Base-by-base conservation (phyloP, 2,329 filamentous ascomycete genomes). In the Orbilia ellipsospora region DNA sequence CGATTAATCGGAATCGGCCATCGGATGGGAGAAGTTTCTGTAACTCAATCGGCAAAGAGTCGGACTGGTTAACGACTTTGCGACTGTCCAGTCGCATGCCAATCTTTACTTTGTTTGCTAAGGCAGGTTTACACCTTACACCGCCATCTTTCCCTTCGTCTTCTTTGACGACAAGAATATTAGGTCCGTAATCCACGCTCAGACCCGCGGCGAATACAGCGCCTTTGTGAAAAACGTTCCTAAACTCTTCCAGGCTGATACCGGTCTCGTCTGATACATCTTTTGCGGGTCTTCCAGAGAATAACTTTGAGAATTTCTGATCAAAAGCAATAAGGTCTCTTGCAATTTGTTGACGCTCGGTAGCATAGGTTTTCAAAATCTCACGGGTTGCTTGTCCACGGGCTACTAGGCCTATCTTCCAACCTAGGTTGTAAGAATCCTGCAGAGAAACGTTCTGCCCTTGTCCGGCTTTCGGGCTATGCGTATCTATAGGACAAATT, bases 371-470 rank as follows among this genome's bases (percentile, higher is more conserved):
- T 77, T 89, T 88, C 60, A 98, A 87, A 16, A 95, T 86, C 2
- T 88, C 87, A 75, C 92, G 90, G 31, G 89, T 84, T 0, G 93
- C 92, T 78, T 96, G 92, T 12, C 93, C 93, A 26, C 87, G 86
- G 81, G 97, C 93, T 8, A 97, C 94, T 42, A 92, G 89, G 81
- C 97, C 94, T 61, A 97, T 92, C 84, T 98, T 98, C 94, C 94
- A 98, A 6, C 94, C 94, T 48, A 98, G 85, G 82, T 97, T 98
- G 74, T 93, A 88, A 0, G 93, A 93, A 80, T 92, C 90, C 78
- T 90, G 89, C 87, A 92, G 90, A 31, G 85, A 87, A 1, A 90
- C 87, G 78, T 92, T 92, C 89, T 92, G 91, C 12, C 90, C 90
- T 79, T 91, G 89, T 1, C 89, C 89, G 0, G 88, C 89, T 79